These are phyloP conservation scores for Picea glauca DNA, from an alignment of 75 land plant species.

Conservation along the genomic window DNA sequence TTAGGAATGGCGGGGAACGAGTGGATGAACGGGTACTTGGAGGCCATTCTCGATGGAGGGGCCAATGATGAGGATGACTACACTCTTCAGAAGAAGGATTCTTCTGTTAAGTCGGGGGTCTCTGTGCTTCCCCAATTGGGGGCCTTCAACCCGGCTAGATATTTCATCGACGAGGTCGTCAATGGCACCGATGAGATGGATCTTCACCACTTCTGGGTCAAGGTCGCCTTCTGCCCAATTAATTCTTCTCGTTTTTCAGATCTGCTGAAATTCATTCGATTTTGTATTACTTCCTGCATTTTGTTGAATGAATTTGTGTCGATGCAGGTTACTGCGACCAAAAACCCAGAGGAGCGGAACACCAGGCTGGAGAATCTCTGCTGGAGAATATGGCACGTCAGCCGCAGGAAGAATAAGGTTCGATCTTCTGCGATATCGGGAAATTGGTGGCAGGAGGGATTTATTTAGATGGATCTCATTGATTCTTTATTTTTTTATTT, in stretches of 20 bases:
- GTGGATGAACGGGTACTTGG: slow-evolving; percentile 94
- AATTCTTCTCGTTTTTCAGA: not conserved
- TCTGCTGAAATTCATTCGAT: not conserved
- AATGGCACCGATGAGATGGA: slow-evolving; percentile 86
- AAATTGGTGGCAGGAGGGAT: not conserved
- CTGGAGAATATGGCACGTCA: slow-evolving; percentile 97
- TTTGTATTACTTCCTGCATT: not conserved
- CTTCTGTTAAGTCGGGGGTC: slow-evolving; percentile 1
- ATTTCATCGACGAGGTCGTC: slow-evolving; percentile 85
- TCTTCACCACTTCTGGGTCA: slow-evolving; percentile 86
- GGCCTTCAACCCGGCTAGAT: slow-evolving; percentile 63
- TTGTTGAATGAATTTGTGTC: not conserved
- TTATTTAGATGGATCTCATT: not conserved
- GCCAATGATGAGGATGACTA: not conserved
- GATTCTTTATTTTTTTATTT: not conserved
- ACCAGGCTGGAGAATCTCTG: slow-evolving; percentile 89
- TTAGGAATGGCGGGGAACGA: slow-evolving; percentile 74
- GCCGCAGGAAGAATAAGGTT: slow-evolving; percentile 88
- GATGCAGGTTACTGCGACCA: slow-evolving; percentile 67
- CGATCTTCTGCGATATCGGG: not conserved
- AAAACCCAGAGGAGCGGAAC: slow-evolving; percentile 85
- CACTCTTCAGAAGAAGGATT: not conserved
- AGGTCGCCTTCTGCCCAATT: not conserved
- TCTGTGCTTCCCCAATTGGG: slow-evolving; percentile 27
- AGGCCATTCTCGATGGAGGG: slow-evolving; percentile 71